Evolutionary conservation across 2,329 filamentous ascomycete genomes (phyloP).

Genomic region (Apiospora phragmitis): DNA sequence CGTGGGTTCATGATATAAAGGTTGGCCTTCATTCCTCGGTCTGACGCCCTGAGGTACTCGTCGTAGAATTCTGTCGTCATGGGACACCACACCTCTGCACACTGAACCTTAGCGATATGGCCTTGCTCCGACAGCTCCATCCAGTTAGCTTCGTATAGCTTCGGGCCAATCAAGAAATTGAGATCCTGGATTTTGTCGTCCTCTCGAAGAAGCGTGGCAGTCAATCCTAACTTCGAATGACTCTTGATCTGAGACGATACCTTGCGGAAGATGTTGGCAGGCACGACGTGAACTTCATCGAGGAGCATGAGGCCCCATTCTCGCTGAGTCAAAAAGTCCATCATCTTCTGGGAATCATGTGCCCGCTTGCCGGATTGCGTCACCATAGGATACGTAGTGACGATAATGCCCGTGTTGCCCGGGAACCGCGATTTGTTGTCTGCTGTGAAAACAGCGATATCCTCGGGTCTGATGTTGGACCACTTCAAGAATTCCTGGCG

Average conservation of each 20-base stretch:
- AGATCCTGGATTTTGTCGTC: slow-evolving; percentile 98
- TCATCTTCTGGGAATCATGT: slow-evolving; percentile 94
- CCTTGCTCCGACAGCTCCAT: slow-evolving; percentile 97
- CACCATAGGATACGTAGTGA: slow-evolving; percentile 99
- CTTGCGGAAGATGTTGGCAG: slow-evolving; percentile 92
- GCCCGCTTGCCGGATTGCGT: slow-evolving; percentile 84
- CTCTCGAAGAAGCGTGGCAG: slow-evolving; percentile 89
- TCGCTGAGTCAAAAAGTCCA: slow-evolving; percentile 84
- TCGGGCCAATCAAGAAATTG: slow-evolving; percentile 96
- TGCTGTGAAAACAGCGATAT: slow-evolving; percentile 93
- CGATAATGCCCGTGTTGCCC: slow-evolving; percentile 90
- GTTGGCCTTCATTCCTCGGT: slow-evolving; percentile 36
- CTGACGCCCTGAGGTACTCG: slow-evolving; percentile 70
- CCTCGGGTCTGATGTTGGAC: slow-evolving; percentile 92
- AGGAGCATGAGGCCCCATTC: slow-evolving; percentile 98
- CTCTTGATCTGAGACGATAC: slow-evolving; percentile 93
- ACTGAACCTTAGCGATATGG: slow-evolving; percentile 95
- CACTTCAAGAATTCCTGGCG: slow-evolving; percentile 94
- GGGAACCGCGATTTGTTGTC: slow-evolving; percentile 85
- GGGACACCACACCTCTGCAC: slow-evolving; percentile 97
- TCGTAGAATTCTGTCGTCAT: slow-evolving; percentile 99
- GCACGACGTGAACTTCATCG: slow-evolving; percentile 97
- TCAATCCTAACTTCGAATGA: slow-evolving; percentile 92
- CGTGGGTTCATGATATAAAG: slow-evolving; percentile 97
- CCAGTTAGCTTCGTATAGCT: slow-evolving; percentile 98